Conservation (phyloP, 495 filamentous ascomycete species). For the Penicillium tannophilum region DNA sequence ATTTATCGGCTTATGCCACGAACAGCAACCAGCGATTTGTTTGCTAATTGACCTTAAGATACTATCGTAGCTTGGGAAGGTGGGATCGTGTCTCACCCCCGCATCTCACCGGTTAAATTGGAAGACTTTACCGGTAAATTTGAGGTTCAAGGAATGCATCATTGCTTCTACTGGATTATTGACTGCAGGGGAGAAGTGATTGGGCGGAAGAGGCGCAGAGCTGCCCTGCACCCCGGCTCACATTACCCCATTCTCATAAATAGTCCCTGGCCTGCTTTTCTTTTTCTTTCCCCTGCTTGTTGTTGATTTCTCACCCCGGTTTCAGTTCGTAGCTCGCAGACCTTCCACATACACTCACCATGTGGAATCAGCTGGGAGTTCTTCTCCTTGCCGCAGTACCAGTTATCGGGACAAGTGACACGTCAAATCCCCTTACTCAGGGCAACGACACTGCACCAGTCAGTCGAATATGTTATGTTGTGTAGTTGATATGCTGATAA, state of each 20-base stretch:
- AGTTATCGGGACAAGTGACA: neutral
- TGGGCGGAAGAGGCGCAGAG: neutral
- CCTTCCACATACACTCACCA: neutral
- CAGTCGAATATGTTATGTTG: neutral
- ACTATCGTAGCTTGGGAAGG: neutral
- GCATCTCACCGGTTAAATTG: constrained; percentile 1
- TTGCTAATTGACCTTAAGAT: neutral
- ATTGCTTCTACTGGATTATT: neutral
- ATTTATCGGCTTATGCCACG: neutral
- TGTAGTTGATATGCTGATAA: neutral
- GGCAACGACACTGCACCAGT: constrained; percentile 1
- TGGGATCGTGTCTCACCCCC: neutral
- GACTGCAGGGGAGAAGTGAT: neutral
- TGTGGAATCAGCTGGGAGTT: constrained; percentile 3
- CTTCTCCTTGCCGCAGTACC: neutral
- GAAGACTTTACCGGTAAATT: neutral
- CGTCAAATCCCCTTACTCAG: constrained; percentile 3
- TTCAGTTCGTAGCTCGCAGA: neutral
- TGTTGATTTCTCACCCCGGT: neutral
- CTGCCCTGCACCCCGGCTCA: neutral
- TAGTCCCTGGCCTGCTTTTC: constrained; percentile 1
- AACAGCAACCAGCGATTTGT: neutral
- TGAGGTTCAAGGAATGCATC: neutral
- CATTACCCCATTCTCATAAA: neutral
- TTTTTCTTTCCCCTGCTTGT: neutral